phyloP scores from a whole-genome alignment of 495 filamentous ascomycete genomes.

The Penicillium fimorum region DNA sequence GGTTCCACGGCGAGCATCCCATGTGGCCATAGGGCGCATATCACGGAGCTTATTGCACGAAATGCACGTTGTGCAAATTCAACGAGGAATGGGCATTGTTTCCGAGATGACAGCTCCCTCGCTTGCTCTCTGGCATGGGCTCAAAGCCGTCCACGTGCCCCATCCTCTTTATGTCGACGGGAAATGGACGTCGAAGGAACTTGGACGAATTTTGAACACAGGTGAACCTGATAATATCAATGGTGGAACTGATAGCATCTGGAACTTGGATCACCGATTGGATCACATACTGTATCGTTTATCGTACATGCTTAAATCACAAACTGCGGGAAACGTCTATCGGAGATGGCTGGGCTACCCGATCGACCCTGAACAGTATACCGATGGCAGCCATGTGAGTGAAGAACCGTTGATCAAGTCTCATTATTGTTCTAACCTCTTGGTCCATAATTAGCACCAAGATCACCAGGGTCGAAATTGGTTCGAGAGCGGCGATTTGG shows the following conservation, averaged over 20 bases:
- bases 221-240: conserved; percentile 21
- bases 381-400: neutral
- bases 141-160: conserved; percentile 46
- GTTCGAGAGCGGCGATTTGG: conserved; percentile 7
- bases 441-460: neutral
- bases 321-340: neutral
- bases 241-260: conserved; percentile 14
- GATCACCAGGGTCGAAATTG: conserved; percentile 4
- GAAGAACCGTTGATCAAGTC: no score
- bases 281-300: conserved; percentile 4
- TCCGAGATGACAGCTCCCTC: conserved; percentile 67
- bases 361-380: conserved; percentile 2
- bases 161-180: conserved; percentile 66
- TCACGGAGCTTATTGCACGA: conserved; percentile 51
- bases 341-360: conserved; percentile 4
- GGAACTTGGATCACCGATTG: conserved; percentile 16
- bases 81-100: conserved; percentile 46
- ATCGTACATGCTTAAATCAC: neutral
- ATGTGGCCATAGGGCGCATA: conserved; percentile 37
- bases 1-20: conserved; percentile 58
- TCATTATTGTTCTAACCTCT: no score
- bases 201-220: conserved; percentile 59
- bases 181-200: conserved; percentile 42
- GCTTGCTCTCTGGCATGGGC: conserved; percentile 61
- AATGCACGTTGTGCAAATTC: conserved; percentile 57